Conservation (phyloP, 805 yeast species). For the Candida wancherniae region DNA sequence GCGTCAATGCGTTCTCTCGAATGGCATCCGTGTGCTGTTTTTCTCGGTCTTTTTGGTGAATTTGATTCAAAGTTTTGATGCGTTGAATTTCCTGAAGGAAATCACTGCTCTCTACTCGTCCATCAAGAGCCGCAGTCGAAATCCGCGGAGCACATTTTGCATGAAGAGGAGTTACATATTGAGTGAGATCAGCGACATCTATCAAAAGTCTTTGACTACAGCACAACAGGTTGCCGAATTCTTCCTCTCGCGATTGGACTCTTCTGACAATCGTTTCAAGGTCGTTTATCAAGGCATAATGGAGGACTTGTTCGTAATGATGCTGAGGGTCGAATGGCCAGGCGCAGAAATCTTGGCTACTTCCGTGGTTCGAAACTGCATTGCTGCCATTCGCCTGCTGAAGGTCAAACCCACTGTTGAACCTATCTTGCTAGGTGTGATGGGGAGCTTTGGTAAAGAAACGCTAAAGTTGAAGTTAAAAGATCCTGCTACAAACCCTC, state of each 20-base stretch:
- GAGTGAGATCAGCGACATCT: not conserved
- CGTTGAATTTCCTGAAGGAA: slow-evolving; percentile 3
- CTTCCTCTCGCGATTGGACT: slow-evolving; percentile 5
- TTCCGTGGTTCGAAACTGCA: slow-evolving; percentile 1
- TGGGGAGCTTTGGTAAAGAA: slow-evolving; percentile 6
- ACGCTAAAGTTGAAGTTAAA: slow-evolving; percentile 3
- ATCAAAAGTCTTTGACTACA: slow-evolving; percentile 3
- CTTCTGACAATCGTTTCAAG: slow-evolving; percentile 7
- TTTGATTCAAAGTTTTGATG: slow-evolving; percentile 35
- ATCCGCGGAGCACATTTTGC: slow-evolving; percentile 5
- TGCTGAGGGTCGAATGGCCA: slow-evolving; percentile 59
- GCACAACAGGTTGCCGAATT: slow-evolving; percentile 7
- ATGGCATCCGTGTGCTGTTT: slow-evolving; percentile 48
- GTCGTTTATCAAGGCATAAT: slow-evolving; percentile 26
- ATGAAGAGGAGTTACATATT: slow-evolving; percentile 7
- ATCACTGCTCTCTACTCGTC: slow-evolving; percentile 1
- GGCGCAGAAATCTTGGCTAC: slow-evolving; percentile 38
- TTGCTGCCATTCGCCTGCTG: slow-evolving; percentile 1
- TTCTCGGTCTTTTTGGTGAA: slow-evolving; percentile 43
- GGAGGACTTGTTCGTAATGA: slow-evolving; percentile 49
- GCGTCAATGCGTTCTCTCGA: slow-evolving; percentile 38
- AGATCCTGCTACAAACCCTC: too few relatives aligned
- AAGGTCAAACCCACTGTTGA: slow-evolving; percentile 5
- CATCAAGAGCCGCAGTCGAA: slow-evolving; percentile 5
- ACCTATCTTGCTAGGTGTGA: slow-evolving; percentile 9